Evolutionary conservation across 2,329 filamentous ascomycete genomes (phyloP).

Genomic region (Ophiocordyceps polyrhachis-furcata): DNA sequence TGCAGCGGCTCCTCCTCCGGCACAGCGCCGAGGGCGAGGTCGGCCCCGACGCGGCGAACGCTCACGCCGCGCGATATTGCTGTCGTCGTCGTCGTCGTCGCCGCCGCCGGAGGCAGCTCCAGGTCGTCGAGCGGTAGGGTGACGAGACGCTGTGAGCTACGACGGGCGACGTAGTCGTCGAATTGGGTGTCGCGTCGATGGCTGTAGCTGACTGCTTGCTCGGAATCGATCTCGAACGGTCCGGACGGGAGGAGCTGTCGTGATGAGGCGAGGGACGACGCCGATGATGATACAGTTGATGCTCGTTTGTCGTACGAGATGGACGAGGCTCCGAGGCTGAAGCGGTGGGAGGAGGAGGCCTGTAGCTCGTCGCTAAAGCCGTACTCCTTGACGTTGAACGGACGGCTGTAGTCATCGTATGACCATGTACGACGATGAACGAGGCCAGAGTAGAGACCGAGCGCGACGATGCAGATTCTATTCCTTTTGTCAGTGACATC

Average conservation of each 20-base stretch:
- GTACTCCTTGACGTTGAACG: conserved; percentile 28
- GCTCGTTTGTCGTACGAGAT: no score
- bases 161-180: conserved; percentile 23
- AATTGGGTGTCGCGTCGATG: conserved; percentile 29
- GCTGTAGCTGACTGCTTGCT: conserved; percentile 15
- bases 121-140: background rate
- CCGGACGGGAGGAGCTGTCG: background rate
- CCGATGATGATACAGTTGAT: no score
- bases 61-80: background rate
- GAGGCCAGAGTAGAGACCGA: conserved; percentile 26
- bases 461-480: conserved; percentile 23
- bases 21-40: conserved; percentile 14
- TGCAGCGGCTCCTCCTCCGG: conserved; percentile 17
- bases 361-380: conserved; percentile 21
- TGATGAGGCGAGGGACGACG: no score
- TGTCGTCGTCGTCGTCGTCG: background rate
- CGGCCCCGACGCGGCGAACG: background rate
- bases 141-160: conserved; percentile 1
- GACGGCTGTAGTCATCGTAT: conserved; percentile 31
- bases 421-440: conserved; percentile 27
- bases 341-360: background rate
- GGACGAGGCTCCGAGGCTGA: no score
- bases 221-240: background rate
- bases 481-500: background rate
- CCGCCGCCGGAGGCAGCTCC: background rate